Percentiles rank a stretch among this genome's conserved stretches.
Conservation (phyloP, 2,329 filamentous ascomycete species). For the Aphanocladium album region DNA sequence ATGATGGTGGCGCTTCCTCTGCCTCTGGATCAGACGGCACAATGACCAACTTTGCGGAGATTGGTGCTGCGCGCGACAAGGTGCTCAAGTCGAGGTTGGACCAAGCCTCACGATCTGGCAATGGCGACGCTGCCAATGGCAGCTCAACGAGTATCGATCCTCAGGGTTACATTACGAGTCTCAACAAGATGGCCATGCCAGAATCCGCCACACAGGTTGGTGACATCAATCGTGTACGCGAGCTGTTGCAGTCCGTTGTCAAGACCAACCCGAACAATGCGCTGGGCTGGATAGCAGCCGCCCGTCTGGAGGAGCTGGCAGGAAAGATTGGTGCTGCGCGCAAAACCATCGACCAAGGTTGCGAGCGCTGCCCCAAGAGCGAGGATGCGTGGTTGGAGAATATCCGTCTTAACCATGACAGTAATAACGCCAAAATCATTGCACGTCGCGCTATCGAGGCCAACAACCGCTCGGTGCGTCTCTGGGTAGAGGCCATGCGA, state of each 20-base stretch:
- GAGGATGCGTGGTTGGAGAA: conserved; percentile 96
- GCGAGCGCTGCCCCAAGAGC: conserved; percentile 85
- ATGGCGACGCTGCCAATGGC: conserved; percentile 61
- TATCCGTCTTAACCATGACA: conserved; percentile 79
- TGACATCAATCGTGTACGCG: conserved; percentile 89
- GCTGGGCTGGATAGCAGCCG: conserved; percentile 92
- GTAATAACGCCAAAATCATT: conserved; percentile 91
- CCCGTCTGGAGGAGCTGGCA: conserved; percentile 85
- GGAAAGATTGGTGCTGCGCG: conserved; percentile 87
- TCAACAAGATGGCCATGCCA: conserved; percentile 74
- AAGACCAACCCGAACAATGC: conserved; percentile 95
- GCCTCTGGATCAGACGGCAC: conserved; percentile 64
- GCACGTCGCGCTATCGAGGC: conserved; percentile 89
- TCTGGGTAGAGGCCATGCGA: conserved; percentile 96
- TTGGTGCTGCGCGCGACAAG: conserved; percentile 92
- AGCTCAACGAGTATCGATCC: conserved; percentile 90
- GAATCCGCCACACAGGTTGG: conserved; percentile 81
- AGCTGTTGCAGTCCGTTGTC: conserved; percentile 91
- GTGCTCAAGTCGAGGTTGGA: conserved; percentile 92
- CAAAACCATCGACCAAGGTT: conserved; percentile 82
- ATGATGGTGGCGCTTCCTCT: conserved; percentile 56
- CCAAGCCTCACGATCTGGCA: conserved; percentile 69
- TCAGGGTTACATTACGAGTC: conserved; percentile 89
- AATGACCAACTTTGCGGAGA: conserved; percentile 97
- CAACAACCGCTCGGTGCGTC: conserved; percentile 78